Evolutionary conservation across 192 early-diverging fungal genomes (phyloP), one percentile per base, ranked within the genome.

Genomic region (Mortierella antarctica): DNA sequence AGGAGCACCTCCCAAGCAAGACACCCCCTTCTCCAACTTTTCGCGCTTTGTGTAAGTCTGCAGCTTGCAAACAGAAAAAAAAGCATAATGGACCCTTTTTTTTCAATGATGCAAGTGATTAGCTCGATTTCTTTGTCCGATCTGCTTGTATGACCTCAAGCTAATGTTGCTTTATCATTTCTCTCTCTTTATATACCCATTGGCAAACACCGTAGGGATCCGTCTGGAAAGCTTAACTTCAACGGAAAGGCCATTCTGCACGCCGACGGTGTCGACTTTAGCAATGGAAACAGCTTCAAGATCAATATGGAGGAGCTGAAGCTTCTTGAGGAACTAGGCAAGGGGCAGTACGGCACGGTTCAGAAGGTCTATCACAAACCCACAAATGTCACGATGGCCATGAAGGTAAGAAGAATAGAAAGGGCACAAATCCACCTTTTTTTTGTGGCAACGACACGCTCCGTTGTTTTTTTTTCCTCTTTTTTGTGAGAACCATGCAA

Each of bases 261-360:
- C 80, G 90, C 93, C 12, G 92, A 93, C 20, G 96, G 96, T 47
- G 95, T 98, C 31, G 92, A 98, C 83, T 98, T 98, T 79, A 90
- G 87, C 68, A 94, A 89, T 84, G 96, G 96, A 62, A 92, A 90
- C 65, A 90, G 89, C 69, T 97, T 96, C 82, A 90, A 88, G 55
- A 96, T 98, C 66, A 92, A 94, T 46, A 95, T 96, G 93, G 84
- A 91, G 56, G 94, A 98, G 54, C 85, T 98, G 58, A 71, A 87
- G 48, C 83, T 95, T 23, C 72, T 89, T 18, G 92, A 92, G 72
- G 94, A 93, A 79, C 86, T 98, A 11, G 96, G 96, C 40, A 92
- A 93, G 53, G 96, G 96, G 4, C 96, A 97, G 83, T 98, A 93
- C 70, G 96, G 96, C n/a, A 90, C 93, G 0, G 96, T 98, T 62